Percentiles rank a stretch among this genome's conserved stretches.
phyloP scores from a whole-genome alignment of 169 alveolate genomes.

The Plasmodium vinckei region DNA sequence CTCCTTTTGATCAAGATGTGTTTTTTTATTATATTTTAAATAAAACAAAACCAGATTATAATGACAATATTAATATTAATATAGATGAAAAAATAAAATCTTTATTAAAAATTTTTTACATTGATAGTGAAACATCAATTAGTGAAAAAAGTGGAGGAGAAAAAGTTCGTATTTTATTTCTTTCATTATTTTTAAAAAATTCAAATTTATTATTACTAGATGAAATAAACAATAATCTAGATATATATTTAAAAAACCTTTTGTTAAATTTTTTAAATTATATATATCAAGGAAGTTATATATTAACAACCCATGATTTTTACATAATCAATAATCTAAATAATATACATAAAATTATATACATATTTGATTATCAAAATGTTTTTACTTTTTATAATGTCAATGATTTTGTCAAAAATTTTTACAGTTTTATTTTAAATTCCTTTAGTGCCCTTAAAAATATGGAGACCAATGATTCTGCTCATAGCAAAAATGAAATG shows the following conservation, averaged over 20 bases:
- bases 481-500: neutral
- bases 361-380: slow-evolving; percentile 74
- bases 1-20: slow-evolving; percentile 1
- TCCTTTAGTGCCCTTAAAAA: slow-evolving; percentile 36
- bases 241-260: slow-evolving; percentile 78
- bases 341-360: slow-evolving; percentile 72
- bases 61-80: slow-evolving; percentile 23
- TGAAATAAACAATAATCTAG: slow-evolving; percentile 85
- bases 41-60: slow-evolving; percentile 41
- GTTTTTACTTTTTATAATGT: slow-evolving; percentile 79
- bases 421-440: slow-evolving; percentile 57
- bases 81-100: slow-evolving; percentile 76
- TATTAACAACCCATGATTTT: slow-evolving; percentile 85
- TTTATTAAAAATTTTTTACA: slow-evolving; percentile 78
- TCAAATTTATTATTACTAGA: slow-evolving; percentile 82
- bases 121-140: slow-evolving; percentile 76
- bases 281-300: slow-evolving; percentile 81
- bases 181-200: slow-evolving; percentile 81
- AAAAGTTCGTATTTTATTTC: slow-evolving; percentile 79
- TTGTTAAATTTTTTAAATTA: slow-evolving; percentile 76
- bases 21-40: slow-evolving; percentile 49
- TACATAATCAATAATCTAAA: slow-evolving; percentile 77
- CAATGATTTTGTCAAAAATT: slow-evolving; percentile 77
- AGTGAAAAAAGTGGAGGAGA: slow-evolving; percentile 83
- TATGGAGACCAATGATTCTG: neutral